Evolutionary conservation across 2,329 filamentous ascomycete genomes (phyloP), one percentile per base, ranked within the genome.

Genomic region (Paramyrothecium sp.): DNA sequence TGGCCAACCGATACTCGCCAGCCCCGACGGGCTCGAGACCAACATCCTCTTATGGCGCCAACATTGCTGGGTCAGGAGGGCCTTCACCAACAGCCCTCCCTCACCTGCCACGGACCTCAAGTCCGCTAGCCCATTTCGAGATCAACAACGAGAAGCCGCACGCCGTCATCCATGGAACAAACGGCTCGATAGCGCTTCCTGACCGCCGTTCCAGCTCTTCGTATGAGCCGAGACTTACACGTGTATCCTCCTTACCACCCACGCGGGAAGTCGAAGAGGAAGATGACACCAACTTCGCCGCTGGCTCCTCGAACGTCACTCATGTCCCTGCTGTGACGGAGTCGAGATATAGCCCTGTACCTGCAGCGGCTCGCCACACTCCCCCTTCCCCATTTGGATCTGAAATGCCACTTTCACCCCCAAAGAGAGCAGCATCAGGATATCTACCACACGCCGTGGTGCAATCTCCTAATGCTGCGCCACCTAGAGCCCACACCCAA

Each of bases 111-210:
- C 77, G 86, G 60, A 89, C 86, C 2, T 89, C 86, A 2, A 89
- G 86, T 61, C 86, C 86, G 1, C 70, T 89, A 58, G 86, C 86
- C 7, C 84, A 89, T 63, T 88, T 86, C 58, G 86, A 88, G 67
- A 76, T 79, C 12, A 78, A 76, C 8, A 75, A 76, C 54, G 75
- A 78, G 33, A 73, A 74, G 50, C 58, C 72, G 8, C 68, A 70
- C 59, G 53, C 49, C 26, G 52, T 26, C 10, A 54, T 19, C 12
- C 38, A 58, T 47, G 54, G 51, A 16, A 44, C 65, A 7, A 75
- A 76, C 56, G 71, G 70, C 7, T 81, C 84, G n/a, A 61, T 61
- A 17, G 60, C 68, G n/a, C 67, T 75, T 41, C 63, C 73, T n/a
- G 77, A 82, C 57, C 76, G 82, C 48, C 80, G 81, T 53, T 74